Conservation (phyloP, 805 yeast species). For the Myxozyma vanderwaltii region DNA sequence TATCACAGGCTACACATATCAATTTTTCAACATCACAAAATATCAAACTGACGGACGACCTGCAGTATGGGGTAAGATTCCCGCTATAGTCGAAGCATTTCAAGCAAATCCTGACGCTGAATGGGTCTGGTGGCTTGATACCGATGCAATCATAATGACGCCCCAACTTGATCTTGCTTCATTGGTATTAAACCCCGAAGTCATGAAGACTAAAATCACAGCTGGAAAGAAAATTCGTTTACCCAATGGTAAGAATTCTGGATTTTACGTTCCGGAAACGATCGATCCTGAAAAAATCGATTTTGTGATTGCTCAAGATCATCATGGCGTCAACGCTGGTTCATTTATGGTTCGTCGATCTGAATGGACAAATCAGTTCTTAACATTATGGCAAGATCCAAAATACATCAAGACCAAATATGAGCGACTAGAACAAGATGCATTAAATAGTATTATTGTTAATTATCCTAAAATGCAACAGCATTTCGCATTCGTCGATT, state of each 20-base stretch:
- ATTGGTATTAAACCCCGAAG: conserved; percentile 39
- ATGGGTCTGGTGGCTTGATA: conserved; percentile 48
- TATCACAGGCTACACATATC: conserved; percentile 35
- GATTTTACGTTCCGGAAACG: conserved; percentile 15
- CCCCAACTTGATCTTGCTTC: conserved; percentile 37
- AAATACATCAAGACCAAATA: conserved; percentile 80
- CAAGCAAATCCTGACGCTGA: conserved; percentile 41
- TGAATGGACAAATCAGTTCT: conserved; percentile 67
- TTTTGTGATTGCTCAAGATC: conserved; percentile 78
- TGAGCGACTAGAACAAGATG: conserved; percentile 85
- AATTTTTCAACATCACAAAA: conserved; percentile 38
- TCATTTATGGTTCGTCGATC: conserved; percentile 72
- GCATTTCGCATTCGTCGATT: conserved; percentile 33
- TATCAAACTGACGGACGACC: conserved; percentile 25
- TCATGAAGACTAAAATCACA: conserved; percentile 35
- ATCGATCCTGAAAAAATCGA: conserved; percentile 47
- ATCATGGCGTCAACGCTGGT: conserved; percentile 84
- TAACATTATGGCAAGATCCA: conserved; percentile 88
- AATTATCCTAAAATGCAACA: conserved; percentile 25
- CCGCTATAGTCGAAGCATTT: conserved; percentile 42
- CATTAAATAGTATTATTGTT: conserved; percentile 59
- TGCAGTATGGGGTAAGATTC: conserved; percentile 42
- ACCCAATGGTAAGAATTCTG: conserved; percentile 22
- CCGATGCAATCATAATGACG: conserved; percentile 44
- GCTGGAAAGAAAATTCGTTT: conserved; percentile 27